Base-by-base conservation (phyloP, 2,329 filamentous ascomycete genomes). In the Aureobasidium vineae region DNA sequence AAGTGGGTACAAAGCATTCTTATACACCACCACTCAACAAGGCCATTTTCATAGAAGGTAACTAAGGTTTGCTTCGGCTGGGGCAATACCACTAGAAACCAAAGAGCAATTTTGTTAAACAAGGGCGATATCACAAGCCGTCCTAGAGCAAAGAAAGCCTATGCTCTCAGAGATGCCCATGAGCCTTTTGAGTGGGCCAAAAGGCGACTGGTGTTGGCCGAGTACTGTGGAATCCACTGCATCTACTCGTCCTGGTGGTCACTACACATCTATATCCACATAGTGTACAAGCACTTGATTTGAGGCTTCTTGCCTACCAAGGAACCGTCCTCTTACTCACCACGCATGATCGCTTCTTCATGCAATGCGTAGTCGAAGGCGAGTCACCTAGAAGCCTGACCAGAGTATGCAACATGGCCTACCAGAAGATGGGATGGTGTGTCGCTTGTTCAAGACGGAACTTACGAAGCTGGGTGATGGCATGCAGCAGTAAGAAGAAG, bases 241-340 rank as follows among this genome's bases (percentile, higher is more conserved):
- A 93, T 70, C 84, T 90, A 66, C 82, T 94, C 2, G 83, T 94
- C 6, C 83, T 94, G 8, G 91, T 92, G 75, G 88, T 92, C 28
- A 95, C 91, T 7, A 94, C 91, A 0, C 92, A 96, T 79, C 81
- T 96, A 47, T 92, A 96, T 74, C 90, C 90, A 69, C 86, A 95
- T 77, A 94, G 90, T 0, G 90, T 94, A 28, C 84, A 86, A 8
- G 90, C 89, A 1, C 77, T 96, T 65, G 83, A 89, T 0, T 82
- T 85, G 28, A 89, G 88, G 2, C 75, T 96, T 69, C 82, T 83
- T 16, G 78, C 78, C 2, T 96, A 90, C 83, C 84, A 87, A 65
- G 91, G 91, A 36, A 36, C 33, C 0, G 91, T 90, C 0, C 83
- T 95, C 4, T 78, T 96, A 45, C 78, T 95, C 5, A 88, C 95